Evolutionary conservation across 2,329 filamentous ascomycete genomes (phyloP).

Genomic region (Moelleriella libera): DNA sequence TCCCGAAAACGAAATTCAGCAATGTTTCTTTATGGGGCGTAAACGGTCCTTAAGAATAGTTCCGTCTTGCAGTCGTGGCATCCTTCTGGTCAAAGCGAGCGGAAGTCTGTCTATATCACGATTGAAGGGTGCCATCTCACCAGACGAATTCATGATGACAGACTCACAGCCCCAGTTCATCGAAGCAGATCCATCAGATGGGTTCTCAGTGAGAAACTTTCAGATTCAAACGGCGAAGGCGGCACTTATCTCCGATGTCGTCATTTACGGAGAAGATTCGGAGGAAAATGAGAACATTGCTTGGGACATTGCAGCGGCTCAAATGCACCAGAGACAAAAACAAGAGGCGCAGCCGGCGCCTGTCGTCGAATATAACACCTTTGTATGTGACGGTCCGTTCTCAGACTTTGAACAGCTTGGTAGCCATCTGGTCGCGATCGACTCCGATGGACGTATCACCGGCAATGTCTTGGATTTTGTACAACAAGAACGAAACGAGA

Average conservation of each 20-base stretch:
- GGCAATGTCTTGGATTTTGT: constrained; percentile 78
- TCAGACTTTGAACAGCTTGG: constrained; percentile 56
- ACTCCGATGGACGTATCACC: constrained; percentile 57
- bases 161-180: constrained; percentile 47
- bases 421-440: constrained; percentile 58
- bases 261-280: constrained; percentile 73
- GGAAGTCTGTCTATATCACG: constrained; percentile 61
- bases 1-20: constrained; percentile 74
- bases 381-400: constrained; percentile 54
- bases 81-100: constrained; percentile 81
- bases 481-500: constrained; percentile 77
- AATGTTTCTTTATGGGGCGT: constrained; percentile 75
- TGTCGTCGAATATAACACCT: constrained; percentile 67
- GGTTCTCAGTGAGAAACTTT: constrained; percentile 93
- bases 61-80: constrained; percentile 56
- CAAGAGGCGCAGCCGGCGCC: constrained; percentile 40
- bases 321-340: constrained; percentile 58
- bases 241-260: constrained; percentile 77
- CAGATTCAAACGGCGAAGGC: constrained; percentile 88
- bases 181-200: constrained; percentile 73
- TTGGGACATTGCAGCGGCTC: constrained; percentile 60
- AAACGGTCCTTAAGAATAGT: constrained; percentile 59
- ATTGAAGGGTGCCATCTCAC: constrained; percentile 75
- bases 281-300: constrained; percentile 47
- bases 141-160: constrained; percentile 60